phyloP scores from a whole-genome alignment of 148 eudicot species.

The Diospyros lotus region DNA sequence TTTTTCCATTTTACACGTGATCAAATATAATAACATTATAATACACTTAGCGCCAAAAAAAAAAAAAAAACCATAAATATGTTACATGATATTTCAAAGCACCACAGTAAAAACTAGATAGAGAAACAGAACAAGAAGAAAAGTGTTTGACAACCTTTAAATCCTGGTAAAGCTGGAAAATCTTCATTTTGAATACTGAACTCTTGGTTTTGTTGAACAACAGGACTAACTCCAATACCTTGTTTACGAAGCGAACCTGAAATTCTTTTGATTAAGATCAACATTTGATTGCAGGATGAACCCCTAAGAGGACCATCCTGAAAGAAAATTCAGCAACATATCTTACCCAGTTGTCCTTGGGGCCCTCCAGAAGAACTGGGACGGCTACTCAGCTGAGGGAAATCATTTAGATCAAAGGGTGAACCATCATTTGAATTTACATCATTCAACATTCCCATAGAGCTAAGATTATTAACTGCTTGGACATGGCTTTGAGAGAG shows the following conservation, averaged over 20 bases:
- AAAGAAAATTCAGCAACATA: not conserved
- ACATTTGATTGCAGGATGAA: slow-evolving; percentile 16
- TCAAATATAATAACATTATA: too few species aligned
- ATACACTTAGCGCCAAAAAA: too few species aligned
- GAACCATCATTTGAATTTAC: slow-evolving; percentile 75
- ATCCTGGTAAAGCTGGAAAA: slow-evolving; percentile 97
- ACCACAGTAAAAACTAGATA: not conserved
- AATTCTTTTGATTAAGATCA: slow-evolving; percentile 20
- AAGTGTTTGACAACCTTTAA: slow-evolving; percentile 51
- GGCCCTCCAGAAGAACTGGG: slow-evolving; percentile 97
- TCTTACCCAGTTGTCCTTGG: slow-evolving; percentile 86
- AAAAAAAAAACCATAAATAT: not conserved
- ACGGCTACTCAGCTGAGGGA: slow-evolving; percentile 88
- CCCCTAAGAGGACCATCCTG: not conserved
- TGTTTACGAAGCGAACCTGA: slow-evolving; percentile 86
- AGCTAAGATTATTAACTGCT: slow-evolving; percentile 60
- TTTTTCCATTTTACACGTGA: too few species aligned
- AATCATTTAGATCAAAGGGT: slow-evolving; percentile 92
- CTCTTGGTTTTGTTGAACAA: slow-evolving; percentile 95
- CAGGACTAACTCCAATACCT: slow-evolving; percentile 89
- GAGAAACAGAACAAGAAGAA: not conserved
- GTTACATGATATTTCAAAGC: not conserved
- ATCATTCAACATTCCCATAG: slow-evolving; percentile 88
- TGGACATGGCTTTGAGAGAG: slow-evolving; percentile 83
- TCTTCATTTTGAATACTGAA: slow-evolving; percentile 98